Percentiles rank a stretch among this genome's conserved stretches.
These are phyloP conservation scores for Epichloe aotearoae DNA, from an alignment of 2,329 filamentous ascomycete genomes.

Conservation along the genomic window DNA sequence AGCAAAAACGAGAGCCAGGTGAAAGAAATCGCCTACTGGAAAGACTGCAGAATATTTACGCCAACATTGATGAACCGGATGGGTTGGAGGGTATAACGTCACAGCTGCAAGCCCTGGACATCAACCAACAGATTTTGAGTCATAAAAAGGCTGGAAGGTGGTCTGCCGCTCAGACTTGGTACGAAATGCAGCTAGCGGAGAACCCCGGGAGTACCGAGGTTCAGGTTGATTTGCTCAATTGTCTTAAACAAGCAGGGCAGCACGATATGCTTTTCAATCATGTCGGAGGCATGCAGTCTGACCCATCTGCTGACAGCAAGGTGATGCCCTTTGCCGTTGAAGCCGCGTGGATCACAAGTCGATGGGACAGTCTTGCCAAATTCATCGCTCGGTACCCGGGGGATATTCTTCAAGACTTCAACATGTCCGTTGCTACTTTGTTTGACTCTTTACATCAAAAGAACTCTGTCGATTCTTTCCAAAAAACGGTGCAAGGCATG, in stretches of 20 bases:
- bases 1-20: constrained; percentile 30
- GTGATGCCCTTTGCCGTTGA: constrained; percentile 78
- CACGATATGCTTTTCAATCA: constrained; percentile 81
- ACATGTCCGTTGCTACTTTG: constrained; percentile 56
- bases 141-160: constrained; percentile 88
- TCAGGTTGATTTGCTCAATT: constrained; percentile 73
- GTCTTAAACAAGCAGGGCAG: constrained; percentile 89
- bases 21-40: constrained; percentile 57
- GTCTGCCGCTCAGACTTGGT: constrained; percentile 95
- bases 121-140: constrained; percentile 85
- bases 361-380: constrained; percentile 62
- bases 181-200: constrained; percentile 76
- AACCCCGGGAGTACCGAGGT: constrained; percentile 63
- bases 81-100: constrained; percentile 89
- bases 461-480: constrained; percentile 38
- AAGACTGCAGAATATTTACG: constrained; percentile 83
- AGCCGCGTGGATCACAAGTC: constrained; percentile 78
- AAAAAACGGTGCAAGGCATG: constrained; percentile 45
- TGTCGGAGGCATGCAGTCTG: constrained; percentile 58
- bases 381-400: constrained; percentile 45
- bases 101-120: constrained; percentile 72
- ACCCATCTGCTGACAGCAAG: constrained; percentile 39
- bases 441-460: constrained; percentile 47
- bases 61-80: constrained; percentile 94
- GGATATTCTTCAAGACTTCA: constrained; percentile 50